Evolutionary conservation across 495 filamentous ascomycete genomes (phyloP).

Genomic region (Lepidopterella palustris): DNA sequence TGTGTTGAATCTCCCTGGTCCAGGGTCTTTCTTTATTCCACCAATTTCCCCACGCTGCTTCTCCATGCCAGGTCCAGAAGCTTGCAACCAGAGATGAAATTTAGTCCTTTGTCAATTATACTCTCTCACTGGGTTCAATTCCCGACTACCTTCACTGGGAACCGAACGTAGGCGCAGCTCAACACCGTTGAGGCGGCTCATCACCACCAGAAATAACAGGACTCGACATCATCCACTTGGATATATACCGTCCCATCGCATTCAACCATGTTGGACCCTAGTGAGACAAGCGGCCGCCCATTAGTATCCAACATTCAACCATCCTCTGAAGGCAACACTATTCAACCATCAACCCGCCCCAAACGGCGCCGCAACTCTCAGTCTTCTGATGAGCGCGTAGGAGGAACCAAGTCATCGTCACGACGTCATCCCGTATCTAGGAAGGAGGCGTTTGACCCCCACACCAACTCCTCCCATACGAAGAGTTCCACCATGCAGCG

Average conservation of each 20-base stretch:
- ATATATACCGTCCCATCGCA: conserved; percentile 24
- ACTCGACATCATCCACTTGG: conserved; percentile 11
- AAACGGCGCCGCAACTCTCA: conserved; percentile 20
- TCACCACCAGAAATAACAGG: conserved; percentile 22
- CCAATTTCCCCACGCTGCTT: conserved; percentile 17
- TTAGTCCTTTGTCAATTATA: conserved; percentile 17
- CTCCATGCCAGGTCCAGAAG: conserved; percentile 22
- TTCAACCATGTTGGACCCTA: conserved; percentile 20
- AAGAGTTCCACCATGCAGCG: conserved; percentile 28
- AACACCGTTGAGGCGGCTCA: conserved; percentile 19
- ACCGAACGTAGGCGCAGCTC: conserved; percentile 14
- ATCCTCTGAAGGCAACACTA: conserved; percentile 18
- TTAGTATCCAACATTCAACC: conserved; percentile 17
- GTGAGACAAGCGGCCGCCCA: conserved; percentile 26
- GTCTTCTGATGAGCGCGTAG: conserved; percentile 24
- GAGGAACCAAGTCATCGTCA: conserved; percentile 20
- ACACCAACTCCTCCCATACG: conserved; percentile 21
- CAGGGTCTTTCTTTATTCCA: conserved; percentile 18
- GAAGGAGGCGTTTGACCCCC: conserved; percentile 26
- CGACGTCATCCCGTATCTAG: conserved; percentile 23
- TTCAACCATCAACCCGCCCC: conserved; percentile 11
- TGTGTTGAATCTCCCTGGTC: conserved; percentile 17
- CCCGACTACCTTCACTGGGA: conserved; percentile 18
- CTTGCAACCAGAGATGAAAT: conserved; percentile 14
- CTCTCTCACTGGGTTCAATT: conserved; percentile 16